Evolutionary conservation across 352 stramenopile genomes (phyloP).

Genomic region (Phytophthora sp.): DNA sequence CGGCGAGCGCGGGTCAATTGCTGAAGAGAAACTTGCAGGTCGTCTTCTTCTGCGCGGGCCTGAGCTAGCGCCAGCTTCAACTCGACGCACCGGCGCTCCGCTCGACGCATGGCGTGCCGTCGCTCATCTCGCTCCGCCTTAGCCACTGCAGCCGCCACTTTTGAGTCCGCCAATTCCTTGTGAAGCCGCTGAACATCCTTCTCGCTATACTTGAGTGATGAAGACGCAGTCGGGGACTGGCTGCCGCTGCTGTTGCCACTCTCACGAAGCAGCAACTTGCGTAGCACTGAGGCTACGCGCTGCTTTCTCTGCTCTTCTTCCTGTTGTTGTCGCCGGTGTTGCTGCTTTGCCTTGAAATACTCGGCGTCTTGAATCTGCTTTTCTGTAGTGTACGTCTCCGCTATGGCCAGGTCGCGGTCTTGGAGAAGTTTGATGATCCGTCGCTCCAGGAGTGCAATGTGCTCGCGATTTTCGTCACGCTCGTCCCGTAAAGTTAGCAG

Average conservation of each 20-base stretch:
- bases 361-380: conserved; percentile 71
- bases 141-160: conserved; percentile 59
- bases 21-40: conserved; percentile 59
- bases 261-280: conserved; percentile 26
- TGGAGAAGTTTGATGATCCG: conserved; percentile 78
- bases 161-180: conserved; percentile 70
- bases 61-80: conserved; percentile 75
- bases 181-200: conserved; percentile 72
- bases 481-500: conserved; percentile 50
- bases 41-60: conserved; percentile 66
- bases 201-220: conserved; percentile 37
- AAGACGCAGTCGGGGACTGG: conserved; percentile 11
- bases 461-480: conserved; percentile 46
- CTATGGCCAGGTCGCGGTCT: conserved; percentile 73
- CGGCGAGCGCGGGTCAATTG: conserved; percentile 53
- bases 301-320: conserved; percentile 25
- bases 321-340: conserved; percentile 19
- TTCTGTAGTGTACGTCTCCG: conserved; percentile 73
- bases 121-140: conserved; percentile 68
- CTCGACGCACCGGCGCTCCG: conserved; percentile 62
- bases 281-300: conserved; percentile 24
- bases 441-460: conserved; percentile 68
- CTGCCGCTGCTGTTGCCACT: conserved; percentile 16
- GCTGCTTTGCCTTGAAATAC: conserved; percentile 49
- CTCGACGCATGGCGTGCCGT: conserved; percentile 61